Evolutionary conservation across 1,284 basidiomycete species (phyloP).

Genomic region (Tilletia caries): DNA sequence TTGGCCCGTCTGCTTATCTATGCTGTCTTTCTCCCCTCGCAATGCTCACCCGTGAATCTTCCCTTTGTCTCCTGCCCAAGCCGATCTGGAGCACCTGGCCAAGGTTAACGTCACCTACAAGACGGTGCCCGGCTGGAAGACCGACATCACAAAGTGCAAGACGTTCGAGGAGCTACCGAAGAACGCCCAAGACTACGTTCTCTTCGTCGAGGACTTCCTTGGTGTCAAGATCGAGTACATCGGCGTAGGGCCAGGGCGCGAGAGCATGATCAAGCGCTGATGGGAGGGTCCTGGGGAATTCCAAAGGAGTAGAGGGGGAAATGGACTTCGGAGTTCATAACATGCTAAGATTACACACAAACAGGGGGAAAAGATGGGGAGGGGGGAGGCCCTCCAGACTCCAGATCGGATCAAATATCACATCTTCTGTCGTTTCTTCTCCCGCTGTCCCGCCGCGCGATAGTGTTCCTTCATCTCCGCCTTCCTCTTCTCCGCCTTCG

Average conservation of each 20-base stretch:
- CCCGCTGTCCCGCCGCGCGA: constrained; percentile 32
- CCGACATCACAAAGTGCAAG: constrained; percentile 67
- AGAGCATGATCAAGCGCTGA: constrained; percentile 66
- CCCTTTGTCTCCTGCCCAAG: constrained; percentile 54
- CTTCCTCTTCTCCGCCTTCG: constrained; percentile 39
- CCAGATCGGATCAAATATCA: not conserved
- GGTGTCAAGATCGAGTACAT: constrained; percentile 84
- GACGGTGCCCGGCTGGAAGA: constrained; percentile 88
- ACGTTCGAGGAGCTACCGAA: constrained; percentile 77
- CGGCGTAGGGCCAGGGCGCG: constrained; percentile 78
- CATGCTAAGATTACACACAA: not conserved
- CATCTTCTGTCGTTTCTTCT: constrained; percentile 41
- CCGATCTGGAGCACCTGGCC: constrained; percentile 77
- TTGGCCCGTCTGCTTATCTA: not conserved
- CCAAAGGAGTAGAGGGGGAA: not conserved
- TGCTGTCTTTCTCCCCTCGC: not conserved
- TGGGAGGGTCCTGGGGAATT: too few relatives aligned
- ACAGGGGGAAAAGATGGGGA: not conserved
- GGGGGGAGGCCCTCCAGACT: not conserved
- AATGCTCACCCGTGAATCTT: not conserved
- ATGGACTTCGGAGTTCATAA: too few relatives aligned
- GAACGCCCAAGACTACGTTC: constrained; percentile 81
- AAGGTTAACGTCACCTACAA: constrained; percentile 83
- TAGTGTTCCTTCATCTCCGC: constrained; percentile 47
- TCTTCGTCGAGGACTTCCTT: constrained; percentile 79